Base-by-base conservation (phyloP, 257 asterid species). In the Rhazya stricta region DNA sequence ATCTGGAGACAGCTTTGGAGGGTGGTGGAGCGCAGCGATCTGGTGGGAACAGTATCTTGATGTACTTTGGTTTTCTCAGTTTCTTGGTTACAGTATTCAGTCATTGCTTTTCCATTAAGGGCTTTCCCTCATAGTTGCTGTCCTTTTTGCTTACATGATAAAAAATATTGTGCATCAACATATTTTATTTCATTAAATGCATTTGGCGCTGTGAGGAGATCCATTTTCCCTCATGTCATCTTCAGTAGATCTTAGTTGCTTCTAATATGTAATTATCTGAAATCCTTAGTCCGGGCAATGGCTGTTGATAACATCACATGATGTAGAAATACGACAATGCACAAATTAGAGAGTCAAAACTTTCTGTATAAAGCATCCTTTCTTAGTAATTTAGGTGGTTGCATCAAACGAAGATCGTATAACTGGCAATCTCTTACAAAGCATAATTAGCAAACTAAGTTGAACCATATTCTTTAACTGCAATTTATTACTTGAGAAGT, bases 1-100 rank as follows among this genome's bases (percentile, higher is more conserved):
- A 95, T 95, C 75, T 95, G 99, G 99, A 88, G 99, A 81, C 99
- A 95, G 80, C 99, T 95, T 78, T 95, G 99, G 99, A 92, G 99
- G 86, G 99, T 95, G 81, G 96, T 95, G 74, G 99, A 95, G 82
- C 97, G 99, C 57, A 89, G 98, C 85, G 99, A 95, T 83, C 86
- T 95, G 99, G 99, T 95, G 83, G 88, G 91, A 50, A 32, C 27
- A 30, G 62, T 71, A 75, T 74, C 43, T 45, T 69, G 37, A 19
- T 74, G 50, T 21, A 25, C 21, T 51, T 51, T 21, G 9, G 9
- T 51, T 51, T 51, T 19, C 27, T 0, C 61, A 41, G 9, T 66
- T 53, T 53, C 48, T 53, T 21, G 10, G 46, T 32, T 51, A 21
- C 34, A 1, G 50, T 21, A 34, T 36, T 66, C 16, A 13, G 29